Evolutionary conservation across 495 filamentous ascomycete genomes (phyloP), one percentile per base, ranked within the genome.

Genomic region (Hypomontagnella monticulosa): DNA sequence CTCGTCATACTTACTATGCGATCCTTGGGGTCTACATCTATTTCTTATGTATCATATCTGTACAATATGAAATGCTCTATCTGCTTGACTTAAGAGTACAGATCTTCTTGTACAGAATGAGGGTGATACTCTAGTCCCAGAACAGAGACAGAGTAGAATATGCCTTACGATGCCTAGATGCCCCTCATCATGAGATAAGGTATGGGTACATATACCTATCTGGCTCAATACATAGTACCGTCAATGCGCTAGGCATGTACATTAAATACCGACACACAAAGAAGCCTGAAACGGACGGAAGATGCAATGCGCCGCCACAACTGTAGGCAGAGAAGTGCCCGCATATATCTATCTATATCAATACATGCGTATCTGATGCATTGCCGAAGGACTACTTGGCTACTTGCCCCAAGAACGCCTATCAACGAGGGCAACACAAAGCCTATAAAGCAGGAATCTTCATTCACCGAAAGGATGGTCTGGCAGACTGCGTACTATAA

Each of bases 381-480:
- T 16, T 57, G 19, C 23, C 18, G 30, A 9, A 2, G 23, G n/a
- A n/a, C n/a, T n/a, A n/a, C n/a, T n/a, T 27, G 23, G 19, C 18
- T 40, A 48, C 48, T 34, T 37, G 38, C 15, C 32, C 33, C 53
- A 15, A 42, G 37, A 23, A 55, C 38, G 11, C 42, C 30, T 57
- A 47, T 23, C 27, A n/a, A 11, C 14, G 12, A 2, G 23, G 23
- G 23, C 23, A 27, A 6, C 23, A 27, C 23, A 27, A 27, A 27
- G 23, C 23, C 2, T 27, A 27, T 27, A 27, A 27, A 27, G 23
- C 23, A 52, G 18, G 19, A 19, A 55, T 38, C 27, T 36, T 49
- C n/a, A 16, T 37, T 44, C 40, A 55, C 55, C 64, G 47, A 55
- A 55, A 44, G 34, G 36, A 63, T 18, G 50, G 52, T 42, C 23